A percentile compares a stretch with the other conserved stretches of the same genome.
Conservation (phyloP, 2,329 filamentous ascomycete genomes). For the Dactylonectria estremocensis region DNA sequence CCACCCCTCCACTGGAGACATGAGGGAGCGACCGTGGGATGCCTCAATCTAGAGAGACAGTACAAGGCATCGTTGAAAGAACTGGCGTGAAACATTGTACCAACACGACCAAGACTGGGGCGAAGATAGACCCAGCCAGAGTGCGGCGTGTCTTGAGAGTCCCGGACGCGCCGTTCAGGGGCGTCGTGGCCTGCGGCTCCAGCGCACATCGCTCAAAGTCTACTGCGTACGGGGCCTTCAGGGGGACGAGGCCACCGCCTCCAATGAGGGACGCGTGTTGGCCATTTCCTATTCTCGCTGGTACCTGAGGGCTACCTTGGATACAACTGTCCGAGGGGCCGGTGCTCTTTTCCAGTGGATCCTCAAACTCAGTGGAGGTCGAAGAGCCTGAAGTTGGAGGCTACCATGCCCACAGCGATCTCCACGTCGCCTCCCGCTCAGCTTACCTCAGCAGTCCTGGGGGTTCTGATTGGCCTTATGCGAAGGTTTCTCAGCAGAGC, state of each 20-base stretch:
- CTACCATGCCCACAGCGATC: background rate
- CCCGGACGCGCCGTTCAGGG: slow-evolving; percentile 50
- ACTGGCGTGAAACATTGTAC: background rate
- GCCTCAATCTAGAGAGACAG: background rate
- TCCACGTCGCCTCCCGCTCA: background rate
- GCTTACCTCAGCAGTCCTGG: background rate
- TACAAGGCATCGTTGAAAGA: background rate
- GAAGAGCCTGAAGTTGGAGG: too few species aligned
- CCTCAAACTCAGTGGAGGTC: background rate
- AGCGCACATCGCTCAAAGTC: slow-evolving; percentile 30
- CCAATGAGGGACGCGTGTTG: slow-evolving; percentile 28
- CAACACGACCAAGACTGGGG: slow-evolving; percentile 1
- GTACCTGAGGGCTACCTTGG: slow-evolving; percentile 20
- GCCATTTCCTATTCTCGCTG: slow-evolving; percentile 18
- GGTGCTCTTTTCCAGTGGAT: background rate
- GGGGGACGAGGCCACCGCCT: slow-evolving; percentile 19
- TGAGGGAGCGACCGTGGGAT: background rate
- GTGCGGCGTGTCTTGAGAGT: slow-evolving; percentile 33
- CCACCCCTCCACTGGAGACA: background rate
- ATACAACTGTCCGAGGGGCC: background rate
- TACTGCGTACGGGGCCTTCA: slow-evolving; percentile 1
- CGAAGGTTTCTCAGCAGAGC: slow-evolving; percentile 9
- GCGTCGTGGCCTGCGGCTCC: slow-evolving; percentile 27
- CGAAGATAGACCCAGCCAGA: slow-evolving; percentile 25
- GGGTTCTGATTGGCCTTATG: slow-evolving; percentile 1